Evolutionary conservation across 2,329 filamentous ascomycete genomes (phyloP), one percentile per base, ranked within the genome.

Genomic region (Fusarium fracticaudum): DNA sequence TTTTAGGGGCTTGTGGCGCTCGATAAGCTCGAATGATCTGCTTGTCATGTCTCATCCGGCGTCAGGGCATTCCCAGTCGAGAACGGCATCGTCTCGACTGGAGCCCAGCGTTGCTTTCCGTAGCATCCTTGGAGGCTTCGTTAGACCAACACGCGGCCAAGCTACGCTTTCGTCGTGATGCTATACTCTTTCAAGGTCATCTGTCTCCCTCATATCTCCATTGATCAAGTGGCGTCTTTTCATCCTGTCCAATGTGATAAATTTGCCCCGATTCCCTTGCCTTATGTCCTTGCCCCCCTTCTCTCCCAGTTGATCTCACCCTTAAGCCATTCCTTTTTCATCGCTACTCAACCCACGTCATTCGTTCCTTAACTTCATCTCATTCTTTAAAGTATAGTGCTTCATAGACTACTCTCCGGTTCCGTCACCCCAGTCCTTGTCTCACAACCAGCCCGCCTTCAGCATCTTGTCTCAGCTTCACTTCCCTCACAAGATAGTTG

Each of bases 321-420:
- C 48, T 60, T 63, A 26, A 65, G 53, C 63, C 60, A 64, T 74
- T 69, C 73, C 60, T 64, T 64, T 55, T 64, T 44, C 58, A 71
- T 63, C 53, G 53, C 41, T 47, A 45, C 47, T 41, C 53, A 54
- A 59, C 55, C 60, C 47, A 67, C 54, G 64, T 67, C 70, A 77
- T 64, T 70, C 60, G 47, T 63, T 66, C 48, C 64, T 60, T 67
- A 12, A 58, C 53, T 33, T 51, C 33, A 41, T 57, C 50, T 64
- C 74, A 73, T 74, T 77, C 74, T 73, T 63, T 33, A 54, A 54
- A 60, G 71, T 64, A 62, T 33, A 68, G 64, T 70, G 63, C 51
- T 51, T 61, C 44, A 60, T 51, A 51, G 57, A 51, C 60, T 57
- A 57, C 60, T 54, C 40, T 62, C 67, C 70, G 62, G 45, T 65